phyloP scores from a whole-genome alignment of 2,329 filamentous ascomycete genomes.

The Sporothrix luriei region DNA sequence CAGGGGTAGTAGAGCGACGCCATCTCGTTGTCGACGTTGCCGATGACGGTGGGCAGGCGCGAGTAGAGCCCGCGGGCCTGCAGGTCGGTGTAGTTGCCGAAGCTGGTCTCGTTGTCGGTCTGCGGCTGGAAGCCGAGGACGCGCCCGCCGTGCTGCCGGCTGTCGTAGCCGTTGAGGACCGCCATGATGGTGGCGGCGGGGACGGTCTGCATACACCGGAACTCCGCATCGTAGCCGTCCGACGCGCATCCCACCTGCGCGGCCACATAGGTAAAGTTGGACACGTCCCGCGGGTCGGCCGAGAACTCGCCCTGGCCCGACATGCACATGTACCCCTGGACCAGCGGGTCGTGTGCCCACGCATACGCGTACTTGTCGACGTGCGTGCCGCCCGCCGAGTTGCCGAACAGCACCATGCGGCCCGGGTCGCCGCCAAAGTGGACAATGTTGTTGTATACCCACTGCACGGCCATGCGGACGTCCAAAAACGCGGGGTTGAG shows the following conservation, averaged over 20 bases:
- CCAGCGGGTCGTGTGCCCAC: slow-evolving; percentile 20
- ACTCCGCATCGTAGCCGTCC: slow-evolving; percentile 2
- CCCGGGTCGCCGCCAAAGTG: slow-evolving; percentile 41
- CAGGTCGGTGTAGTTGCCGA: slow-evolving; percentile 20
- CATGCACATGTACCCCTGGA: slow-evolving; percentile 20
- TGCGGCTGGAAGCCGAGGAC: slow-evolving; percentile 21
- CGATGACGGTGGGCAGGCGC: slow-evolving; percentile 3
- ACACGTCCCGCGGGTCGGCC: slow-evolving; percentile 10
- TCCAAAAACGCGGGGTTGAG: slow-evolving; percentile 53
- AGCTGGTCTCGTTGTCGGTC: slow-evolving; percentile 21
- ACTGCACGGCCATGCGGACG: slow-evolving; percentile 54
- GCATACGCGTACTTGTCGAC: slow-evolving; percentile 20
- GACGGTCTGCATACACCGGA: slow-evolving; percentile 2
- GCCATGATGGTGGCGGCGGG: not conserved
- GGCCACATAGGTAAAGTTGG: slow-evolving; percentile 16
- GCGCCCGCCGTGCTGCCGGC: not conserved
- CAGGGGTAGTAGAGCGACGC: slow-evolving; percentile 14
- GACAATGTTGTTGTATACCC: slow-evolving; percentile 51
- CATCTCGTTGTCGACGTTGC: slow-evolving; percentile 21
- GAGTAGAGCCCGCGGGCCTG: slow-evolving; percentile 13
- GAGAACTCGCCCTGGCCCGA: slow-evolving; percentile 21
- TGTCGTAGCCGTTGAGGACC: slow-evolving; percentile 21
- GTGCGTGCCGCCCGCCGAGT: slow-evolving; percentile 13
- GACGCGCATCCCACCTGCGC: not conserved
- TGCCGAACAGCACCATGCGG: slow-evolving; percentile 34